Percentiles rank a stretch among this genome's conserved stretches.
Evolutionary conservation across 2,329 filamentous ascomycete species (phyloP).

Genomic region (Aspergillus sp.): DNA sequence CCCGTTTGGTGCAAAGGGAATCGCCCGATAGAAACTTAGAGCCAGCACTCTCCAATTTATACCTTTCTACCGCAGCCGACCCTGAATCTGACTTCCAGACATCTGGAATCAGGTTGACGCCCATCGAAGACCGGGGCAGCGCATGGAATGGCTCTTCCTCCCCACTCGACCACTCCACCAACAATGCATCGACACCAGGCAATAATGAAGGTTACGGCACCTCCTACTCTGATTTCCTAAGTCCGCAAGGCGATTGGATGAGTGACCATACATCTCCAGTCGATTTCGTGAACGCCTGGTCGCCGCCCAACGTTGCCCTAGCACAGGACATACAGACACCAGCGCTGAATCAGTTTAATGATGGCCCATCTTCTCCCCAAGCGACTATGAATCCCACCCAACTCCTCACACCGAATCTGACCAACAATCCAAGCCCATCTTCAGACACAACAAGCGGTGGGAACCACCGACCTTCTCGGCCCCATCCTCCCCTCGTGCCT

Average conservation of each 20-base stretch:
- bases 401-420: constrained; percentile 34
- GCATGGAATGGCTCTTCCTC: constrained; percentile 18
- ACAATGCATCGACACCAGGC: constrained; percentile 10
- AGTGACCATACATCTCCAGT: constrained; percentile 29
- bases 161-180: constrained; percentile 9
- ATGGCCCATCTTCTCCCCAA: constrained; percentile 16
- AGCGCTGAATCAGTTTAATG: not conserved
- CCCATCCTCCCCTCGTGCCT: constrained; percentile 23
- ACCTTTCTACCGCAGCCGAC: constrained; percentile 39
- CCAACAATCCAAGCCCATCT: constrained; percentile 30
- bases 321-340: constrained; percentile 3
- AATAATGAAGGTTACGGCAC: constrained; percentile 17
- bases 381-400: constrained; percentile 25
- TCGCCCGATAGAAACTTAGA: constrained; percentile 31
- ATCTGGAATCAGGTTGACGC: constrained; percentile 33
- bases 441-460: constrained; percentile 20
- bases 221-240: constrained; percentile 31
- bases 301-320: constrained; percentile 10
- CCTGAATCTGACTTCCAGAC: constrained; percentile 37
- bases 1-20: constrained; percentile 21
- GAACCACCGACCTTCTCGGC: constrained; percentile 14
- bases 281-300: constrained; percentile 21
- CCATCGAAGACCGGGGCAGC: constrained; percentile 22
- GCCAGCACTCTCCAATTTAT: constrained; percentile 36
- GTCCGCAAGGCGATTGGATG: constrained; percentile 28